phyloP scores from a whole-genome alignment of 768 basidiomycete genomes.

The Russula virescens region DNA sequence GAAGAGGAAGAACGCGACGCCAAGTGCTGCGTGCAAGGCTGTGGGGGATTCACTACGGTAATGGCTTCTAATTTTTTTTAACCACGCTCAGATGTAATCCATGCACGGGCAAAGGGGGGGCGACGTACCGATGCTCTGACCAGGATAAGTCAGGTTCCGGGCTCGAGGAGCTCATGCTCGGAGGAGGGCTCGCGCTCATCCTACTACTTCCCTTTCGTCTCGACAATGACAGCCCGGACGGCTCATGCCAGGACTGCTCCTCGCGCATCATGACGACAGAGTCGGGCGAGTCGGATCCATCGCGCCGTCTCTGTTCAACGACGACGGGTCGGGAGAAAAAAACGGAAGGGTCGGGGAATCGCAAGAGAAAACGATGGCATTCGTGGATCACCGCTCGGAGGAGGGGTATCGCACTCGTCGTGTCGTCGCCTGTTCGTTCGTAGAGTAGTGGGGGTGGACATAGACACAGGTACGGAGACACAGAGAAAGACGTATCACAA shows the following conservation, averaged over 20 bases:
- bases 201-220: not conserved
- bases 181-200: not conserved
- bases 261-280: not conserved
- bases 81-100: no score
- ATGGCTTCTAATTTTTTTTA: not conserved
- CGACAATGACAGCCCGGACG: no score
- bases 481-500: not conserved
- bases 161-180: not conserved
- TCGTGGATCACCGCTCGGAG: constrained; percentile 62
- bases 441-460: no score
- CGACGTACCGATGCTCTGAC: not conserved
- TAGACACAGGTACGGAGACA: no score
- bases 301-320: not conserved
- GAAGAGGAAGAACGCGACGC: constrained; percentile 57
- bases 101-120: no score
- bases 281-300: not conserved
- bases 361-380: constrained; percentile 55
- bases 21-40: constrained; percentile 61
- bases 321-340: constrained; percentile 31
- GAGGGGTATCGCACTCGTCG: constrained; percentile 45
- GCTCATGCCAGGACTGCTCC: not conserved
- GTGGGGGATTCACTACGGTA: constrained; percentile 45
- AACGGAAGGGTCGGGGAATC: constrained; percentile 51
- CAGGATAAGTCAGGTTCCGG: not conserved
- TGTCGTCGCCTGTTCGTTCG: constrained; percentile 37